These are phyloP conservation scores for Pythium phragmiticola DNA, from an alignment of 352 stramenopile species.

Conservation along the genomic window DNA sequence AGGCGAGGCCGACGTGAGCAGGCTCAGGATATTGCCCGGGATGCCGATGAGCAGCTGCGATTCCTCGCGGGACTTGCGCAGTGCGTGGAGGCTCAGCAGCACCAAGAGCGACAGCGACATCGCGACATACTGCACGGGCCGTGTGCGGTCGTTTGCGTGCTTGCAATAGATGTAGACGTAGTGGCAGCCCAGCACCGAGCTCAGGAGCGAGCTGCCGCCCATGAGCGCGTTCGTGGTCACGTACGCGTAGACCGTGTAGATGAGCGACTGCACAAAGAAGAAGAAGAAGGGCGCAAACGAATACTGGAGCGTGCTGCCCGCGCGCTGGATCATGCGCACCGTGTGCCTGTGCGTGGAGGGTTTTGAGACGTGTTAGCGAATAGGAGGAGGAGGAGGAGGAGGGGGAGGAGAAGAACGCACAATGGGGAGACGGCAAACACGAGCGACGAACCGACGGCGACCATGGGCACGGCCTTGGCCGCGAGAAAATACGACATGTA, in stretches of 20 bases:
- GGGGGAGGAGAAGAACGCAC: constrained; percentile 24
- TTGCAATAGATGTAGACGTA: constrained; percentile 76
- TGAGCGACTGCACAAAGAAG: constrained; percentile 82
- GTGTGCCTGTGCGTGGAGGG: constrained; percentile 40
- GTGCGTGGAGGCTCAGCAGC: constrained; percentile 50
- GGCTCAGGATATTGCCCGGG: constrained; percentile 67
- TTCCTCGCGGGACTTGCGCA: constrained; percentile 40
- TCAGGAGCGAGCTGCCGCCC: constrained; percentile 52
- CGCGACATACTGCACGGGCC: constrained; percentile 41
- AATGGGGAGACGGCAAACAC: constrained; percentile 71
- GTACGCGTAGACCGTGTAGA: constrained; percentile 75
- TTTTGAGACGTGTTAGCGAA: background rate
- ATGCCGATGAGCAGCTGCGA: constrained; percentile 68
- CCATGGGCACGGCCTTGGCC: constrained; percentile 54
- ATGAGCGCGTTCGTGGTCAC: constrained; percentile 65
- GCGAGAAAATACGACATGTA: constrained; percentile 77
- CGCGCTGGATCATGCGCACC: constrained; percentile 54
- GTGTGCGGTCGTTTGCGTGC: constrained; percentile 41
- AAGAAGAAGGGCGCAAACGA: constrained; percentile 83
- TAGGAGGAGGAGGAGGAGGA: background rate
- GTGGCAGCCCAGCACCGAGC: constrained; percentile 53
- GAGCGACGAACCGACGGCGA: constrained; percentile 58
- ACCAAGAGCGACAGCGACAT: constrained; percentile 49
- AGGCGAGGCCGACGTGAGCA: constrained; percentile 68
- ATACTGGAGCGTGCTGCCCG: constrained; percentile 74